phyloP scores from a whole-genome alignment of 495 filamentous ascomycete species.

The Pseudomonodictys pantanalensis region DNA sequence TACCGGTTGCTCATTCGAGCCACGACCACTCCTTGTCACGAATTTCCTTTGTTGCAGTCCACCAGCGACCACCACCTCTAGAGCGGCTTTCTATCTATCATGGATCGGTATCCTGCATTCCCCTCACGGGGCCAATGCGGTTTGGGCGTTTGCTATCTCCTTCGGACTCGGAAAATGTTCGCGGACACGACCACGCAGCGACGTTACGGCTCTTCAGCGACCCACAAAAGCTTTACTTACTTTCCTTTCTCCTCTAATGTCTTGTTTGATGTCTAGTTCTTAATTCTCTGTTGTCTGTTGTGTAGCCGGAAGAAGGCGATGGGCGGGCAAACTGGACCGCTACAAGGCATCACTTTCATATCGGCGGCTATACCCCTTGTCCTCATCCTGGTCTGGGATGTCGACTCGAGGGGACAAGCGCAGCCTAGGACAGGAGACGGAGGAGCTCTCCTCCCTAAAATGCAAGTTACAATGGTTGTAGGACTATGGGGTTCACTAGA shows the following conservation, averaged over 20 bases:
- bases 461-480: too few species aligned
- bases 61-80: too few species aligned
- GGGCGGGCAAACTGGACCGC: too few species aligned
- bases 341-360: too few species aligned
- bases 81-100: background rate
- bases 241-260: background rate
- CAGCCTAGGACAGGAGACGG: too few species aligned
- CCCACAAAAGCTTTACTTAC: too few species aligned
- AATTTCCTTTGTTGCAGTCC: constrained; percentile 29
- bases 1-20: constrained; percentile 19
- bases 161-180: background rate
- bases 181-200: constrained; percentile 5
- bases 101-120: background rate
- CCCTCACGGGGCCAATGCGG: constrained; percentile 1
- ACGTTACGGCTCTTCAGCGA: constrained; percentile 18
- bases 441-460: too few species aligned
- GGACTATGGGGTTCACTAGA: too few species aligned
- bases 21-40: constrained; percentile 34
- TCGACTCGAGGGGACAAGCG: constrained; percentile 19
- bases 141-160: background rate
- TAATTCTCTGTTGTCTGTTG: constrained; percentile 16
- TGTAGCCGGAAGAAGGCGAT: background rate
- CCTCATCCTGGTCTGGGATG: background rate
- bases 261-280: constrained; percentile 12
- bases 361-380: constrained; percentile 34